Evolutionary conservation across 2,329 filamentous ascomycete species (phyloP), one percentile per base, ranked within the genome.

Genomic region (Fusarium floridanum): DNA sequence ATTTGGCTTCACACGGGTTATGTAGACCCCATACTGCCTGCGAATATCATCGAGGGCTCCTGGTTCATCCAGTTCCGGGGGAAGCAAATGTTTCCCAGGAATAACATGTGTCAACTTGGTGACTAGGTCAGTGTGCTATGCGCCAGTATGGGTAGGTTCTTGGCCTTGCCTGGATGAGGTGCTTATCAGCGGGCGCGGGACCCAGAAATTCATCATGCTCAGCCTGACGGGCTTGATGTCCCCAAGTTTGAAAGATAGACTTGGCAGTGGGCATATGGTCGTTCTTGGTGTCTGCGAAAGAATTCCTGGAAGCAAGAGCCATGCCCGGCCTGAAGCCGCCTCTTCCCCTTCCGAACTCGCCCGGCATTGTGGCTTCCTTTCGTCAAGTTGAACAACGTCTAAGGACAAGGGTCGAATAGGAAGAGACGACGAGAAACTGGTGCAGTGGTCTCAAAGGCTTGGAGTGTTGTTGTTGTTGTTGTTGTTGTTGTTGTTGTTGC

Each of bases 1-100:
- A 29, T 80, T 77, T 4, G 74, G 67, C 29, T 76, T 57, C 9
- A 70, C 66, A 7, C 65, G 69, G 4, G 63, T 77, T 14, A 84
- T 82, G 77, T 83, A 84, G 7, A 82, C 79, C 34, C 72, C 68
- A 50, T 82, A 64, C 5, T 67, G 71, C 41, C 65, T 75, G 4
- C 82, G 76, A 17, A 84, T 77, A 4, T 73, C 67, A 27, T 83
- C 71, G 6, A 84, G 64, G 2, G 64, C 70, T 0, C 43, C 39
- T 7, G 74, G 66, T 1, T 78, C 67, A 27, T 80, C 74, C 3
- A 84, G 55, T 2, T 71, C 77, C 22, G 24, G 61, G 1, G 81
- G 81, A 2, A 81, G 45, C 20, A 81, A 62, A 22, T 78, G 71
- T 20, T 79, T 70, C 5, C 77, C 78, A 2, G 82, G 78, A 29